These are phyloP conservation scores for Fraxinus xanthoxyloides DNA, from an alignment of 305 asterid species.

Conservation along the genomic window DNA sequence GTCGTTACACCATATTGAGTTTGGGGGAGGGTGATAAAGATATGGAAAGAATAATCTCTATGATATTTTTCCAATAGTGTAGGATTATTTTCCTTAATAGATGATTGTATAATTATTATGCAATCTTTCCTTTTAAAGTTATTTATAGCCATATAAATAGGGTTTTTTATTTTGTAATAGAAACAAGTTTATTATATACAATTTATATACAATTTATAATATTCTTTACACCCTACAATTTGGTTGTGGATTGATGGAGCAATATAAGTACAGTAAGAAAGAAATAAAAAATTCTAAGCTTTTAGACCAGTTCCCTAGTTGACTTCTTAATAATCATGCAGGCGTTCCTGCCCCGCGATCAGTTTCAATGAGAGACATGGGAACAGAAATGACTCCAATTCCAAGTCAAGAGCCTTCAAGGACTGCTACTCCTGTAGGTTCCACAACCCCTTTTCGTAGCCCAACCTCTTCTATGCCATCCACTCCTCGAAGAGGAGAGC, in stretches of 20 bases:
- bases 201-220: too few species aligned
- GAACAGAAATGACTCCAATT: conserved; percentile 98
- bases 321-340: conserved; percentile 18
- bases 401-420: conserved; percentile 97
- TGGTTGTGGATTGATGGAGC: not conserved
- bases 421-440: conserved; percentile 71
- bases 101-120: too few species aligned
- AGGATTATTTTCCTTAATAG: too few species aligned
- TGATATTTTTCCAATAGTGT: too few species aligned
- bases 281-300: not conserved
- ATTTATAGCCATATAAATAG: too few species aligned
- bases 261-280: not conserved
- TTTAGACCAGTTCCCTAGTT: not conserved
- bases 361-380: conserved; percentile 98
- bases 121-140: too few species aligned
- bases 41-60: too few species aligned
- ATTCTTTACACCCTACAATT: not conserved
- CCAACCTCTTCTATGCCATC: conserved; percentile 90
- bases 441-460: conserved; percentile 86
- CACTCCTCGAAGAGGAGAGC: conserved; percentile 79
- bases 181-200: too few species aligned
- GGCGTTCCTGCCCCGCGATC: conserved; percentile 65
- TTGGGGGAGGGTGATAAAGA: too few species aligned
- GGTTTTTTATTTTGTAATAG: too few species aligned
- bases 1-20: too few species aligned